Base-by-base conservation (phyloP, 139 green algal genomes). In the Chlamydomonas sphaeroides region DNA sequence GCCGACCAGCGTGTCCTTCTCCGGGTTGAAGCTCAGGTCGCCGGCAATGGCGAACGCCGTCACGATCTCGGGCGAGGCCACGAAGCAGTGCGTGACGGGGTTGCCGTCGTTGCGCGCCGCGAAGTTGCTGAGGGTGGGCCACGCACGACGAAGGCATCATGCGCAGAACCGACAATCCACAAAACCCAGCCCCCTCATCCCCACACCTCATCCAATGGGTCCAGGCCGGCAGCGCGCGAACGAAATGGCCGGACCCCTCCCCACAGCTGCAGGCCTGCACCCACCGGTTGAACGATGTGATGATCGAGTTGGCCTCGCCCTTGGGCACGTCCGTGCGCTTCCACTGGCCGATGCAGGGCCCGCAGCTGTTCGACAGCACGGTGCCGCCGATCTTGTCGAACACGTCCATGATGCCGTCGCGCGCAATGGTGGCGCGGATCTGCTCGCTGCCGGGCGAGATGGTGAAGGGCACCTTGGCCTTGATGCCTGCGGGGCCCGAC, bases 261-360 rank as follows among this genome's bases (percentile, higher is more conserved):
- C n/a, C n/a, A n/a, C n/a, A n/a, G n/a, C n/a, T n/a, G n/a, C n/a
- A n/a, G n/a, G n/a, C n/a, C n/a, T n/a, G 62, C n/a, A 2, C 66
- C 39, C 77, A 83, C 84, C 95, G 85, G 94, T 98, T 98, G 94
- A 96, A 98, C 41, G 93, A 97, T 30, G 94, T 97, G 79, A 98
- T 92, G 87, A 98, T 98, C 53, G 90, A 95, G 93, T 98, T 98
- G 73, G 92, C 84, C 86, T 95, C 92, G 72, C 95, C 93, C 84
- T 98, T 98, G 41, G 89, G 79, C 48, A 98, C 90, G 84, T 98
- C 96, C 15, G 95, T 98, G 80, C 96, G 93, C 90, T 97, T 97
- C 96, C 96, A 98, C 92, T 98, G 96, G 30, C 96, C 96, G 68
- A 98, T 98, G 94, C 96, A 98, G 65, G 96, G 96, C 30, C 96